Conservation (phyloP, 2,329 filamentous ascomycete species). For the Scedosporium boydii region DNA sequence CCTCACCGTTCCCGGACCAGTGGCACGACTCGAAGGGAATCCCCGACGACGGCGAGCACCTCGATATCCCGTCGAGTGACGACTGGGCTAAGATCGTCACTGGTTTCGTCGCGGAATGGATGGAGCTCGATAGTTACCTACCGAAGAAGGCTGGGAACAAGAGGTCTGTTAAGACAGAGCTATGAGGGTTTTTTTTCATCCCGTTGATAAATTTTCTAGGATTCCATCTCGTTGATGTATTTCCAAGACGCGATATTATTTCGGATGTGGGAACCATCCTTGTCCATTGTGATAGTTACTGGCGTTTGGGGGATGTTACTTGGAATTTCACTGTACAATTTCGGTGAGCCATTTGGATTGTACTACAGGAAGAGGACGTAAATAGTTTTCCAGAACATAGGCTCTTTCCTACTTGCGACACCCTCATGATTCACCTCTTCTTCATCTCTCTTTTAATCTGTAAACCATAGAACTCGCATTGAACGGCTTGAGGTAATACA, state of each 20-base stretch:
- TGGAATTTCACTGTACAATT: not conserved
- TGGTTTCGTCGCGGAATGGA: conserved; percentile 83
- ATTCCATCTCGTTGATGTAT: not conserved
- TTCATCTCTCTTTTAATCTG: no score
- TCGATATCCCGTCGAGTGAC: conserved; percentile 69
- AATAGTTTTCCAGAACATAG: no score
- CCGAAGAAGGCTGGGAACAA: conserved; percentile 29
- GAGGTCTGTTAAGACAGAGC: conserved; percentile 40
- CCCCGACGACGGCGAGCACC: conserved; percentile 71
- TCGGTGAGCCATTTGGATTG: not conserved
- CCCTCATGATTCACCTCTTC: no score
- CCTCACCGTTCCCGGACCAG: conserved; percentile 67
- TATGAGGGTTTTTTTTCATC: not conserved
- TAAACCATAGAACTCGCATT: no score
- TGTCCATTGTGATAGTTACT: not conserved
- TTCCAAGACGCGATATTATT: not conserved
- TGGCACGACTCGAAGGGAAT: conserved; percentile 63
- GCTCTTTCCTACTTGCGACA: no score
- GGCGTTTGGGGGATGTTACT: not conserved
- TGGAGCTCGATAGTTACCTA: conserved; percentile 55
- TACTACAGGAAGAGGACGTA: not conserved
- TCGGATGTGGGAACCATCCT: not conserved
- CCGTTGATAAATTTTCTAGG: not conserved
- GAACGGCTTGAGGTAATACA: no score
- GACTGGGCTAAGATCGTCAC: conserved; percentile 84